Base-by-base conservation (phyloP, 352 stramenopile genomes). In the Pythium aristosporum region DNA sequence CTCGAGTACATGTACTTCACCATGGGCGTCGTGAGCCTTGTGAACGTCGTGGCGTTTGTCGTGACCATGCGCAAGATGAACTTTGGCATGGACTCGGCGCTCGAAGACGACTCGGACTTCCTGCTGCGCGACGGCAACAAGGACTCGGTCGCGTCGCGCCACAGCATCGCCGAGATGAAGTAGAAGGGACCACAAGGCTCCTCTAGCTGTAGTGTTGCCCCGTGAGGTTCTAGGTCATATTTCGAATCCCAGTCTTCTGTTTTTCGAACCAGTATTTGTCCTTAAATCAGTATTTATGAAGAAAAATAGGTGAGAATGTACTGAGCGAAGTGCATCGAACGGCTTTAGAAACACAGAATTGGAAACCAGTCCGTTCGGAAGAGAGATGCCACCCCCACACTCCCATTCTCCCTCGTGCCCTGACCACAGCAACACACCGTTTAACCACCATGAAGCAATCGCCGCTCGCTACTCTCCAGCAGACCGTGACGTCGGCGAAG, bases 1-100 rank as follows among this genome's bases (percentile, higher is more conserved):
- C 89, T 96, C 65, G 87, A 96, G 82, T 92, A 94, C 80, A 96
- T 96, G 87, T 96, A 88, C 73, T 96, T 82, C 74, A 88, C 82
- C 23, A 74, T 96, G 10, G 87, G 84, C 11, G 78, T 68, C 21
- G 62, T 93, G 20, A 87, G 84, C 50, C 55, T 89, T 23, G 32
- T 95, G 32, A 95, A 95, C 70, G 78, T 90, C 30, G 42, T 86
- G 25, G 74, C 61, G 39, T 95, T 87, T 68, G 76, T 92, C 23
- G 74, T 76, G 11, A 78, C 92, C 34, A 95, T 95, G 87, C 73
- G 89, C 56, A 86, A 74, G 76, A 95, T 93, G 87, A 78, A 93
- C 68, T 95, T 95, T 59, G 87, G 87, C 59, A 91, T 95, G 82
- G 79, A 80, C 57, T 72, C 77, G 30, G 81, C 87, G 25, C 25